Percentiles rank a stretch among this genome's conserved stretches.
Conservation (phyloP, 2,329 filamentous ascomycete species). For the Metarhizium anisopliae region DNA sequence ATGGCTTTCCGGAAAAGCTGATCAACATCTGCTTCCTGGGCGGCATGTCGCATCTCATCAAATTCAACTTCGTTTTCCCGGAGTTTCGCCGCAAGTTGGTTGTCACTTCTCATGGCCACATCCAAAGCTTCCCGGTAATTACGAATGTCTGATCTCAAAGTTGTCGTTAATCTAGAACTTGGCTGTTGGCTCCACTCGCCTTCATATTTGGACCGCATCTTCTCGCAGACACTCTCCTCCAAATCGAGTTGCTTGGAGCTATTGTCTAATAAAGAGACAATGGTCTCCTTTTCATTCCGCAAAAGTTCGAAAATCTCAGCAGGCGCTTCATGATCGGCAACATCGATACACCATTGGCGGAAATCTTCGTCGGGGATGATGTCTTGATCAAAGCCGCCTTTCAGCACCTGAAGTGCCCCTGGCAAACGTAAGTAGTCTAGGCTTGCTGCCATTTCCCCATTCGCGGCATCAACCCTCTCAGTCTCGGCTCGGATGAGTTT, state of each 20-base stretch:
- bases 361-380: constrained; percentile 86
- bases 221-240: constrained; percentile 97
- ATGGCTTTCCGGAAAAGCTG: constrained; percentile 82
- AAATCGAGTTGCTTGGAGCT: constrained; percentile 86
- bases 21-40: constrained; percentile 78
- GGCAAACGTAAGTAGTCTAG: constrained; percentile 89
- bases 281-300: constrained; percentile 65
- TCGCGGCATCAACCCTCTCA: constrained; percentile 84
- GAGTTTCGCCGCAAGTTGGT: constrained; percentile 72
- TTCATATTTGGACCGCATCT: constrained; percentile 97
- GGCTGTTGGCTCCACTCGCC: constrained; percentile 96
- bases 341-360: constrained; percentile 84
- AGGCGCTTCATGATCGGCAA: constrained; percentile 78
- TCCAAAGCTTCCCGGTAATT: constrained; percentile 85
- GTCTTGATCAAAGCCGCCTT: constrained; percentile 87
- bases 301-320: constrained; percentile 70
- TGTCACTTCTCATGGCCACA: constrained; percentile 80
- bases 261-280: constrained; percentile 64
- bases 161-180: constrained; percentile 80
- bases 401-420: constrained; percentile 79
- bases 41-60: constrained; percentile 88
- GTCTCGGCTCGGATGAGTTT: constrained; percentile 90
- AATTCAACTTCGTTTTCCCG: constrained; percentile 83
- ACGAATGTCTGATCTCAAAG: constrained; percentile 74
- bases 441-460: constrained; percentile 92